Conservation (phyloP, 148 eudicot genomes). For the Gaultheria prostrata region DNA sequence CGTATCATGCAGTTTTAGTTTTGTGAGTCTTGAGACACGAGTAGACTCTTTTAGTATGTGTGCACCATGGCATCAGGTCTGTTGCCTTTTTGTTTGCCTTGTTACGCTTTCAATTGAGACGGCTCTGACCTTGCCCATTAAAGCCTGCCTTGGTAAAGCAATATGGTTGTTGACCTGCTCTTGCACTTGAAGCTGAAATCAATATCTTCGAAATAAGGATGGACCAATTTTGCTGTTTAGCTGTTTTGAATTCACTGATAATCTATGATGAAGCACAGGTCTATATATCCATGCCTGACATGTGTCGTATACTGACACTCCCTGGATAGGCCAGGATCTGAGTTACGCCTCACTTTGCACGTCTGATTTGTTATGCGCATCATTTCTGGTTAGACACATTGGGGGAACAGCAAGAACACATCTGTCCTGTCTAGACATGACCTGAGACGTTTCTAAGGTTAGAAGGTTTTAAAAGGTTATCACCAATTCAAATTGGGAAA, state of each 20-base stretch:
- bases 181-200: constrained; percentile 4
- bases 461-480: not conserved
- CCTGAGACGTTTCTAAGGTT: not conserved
- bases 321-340: not conserved
- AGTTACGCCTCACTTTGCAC: not conserved
- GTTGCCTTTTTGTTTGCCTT: not conserved
- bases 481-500: not conserved
- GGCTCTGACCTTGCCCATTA: not conserved
- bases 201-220: not conserved
- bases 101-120: not conserved
- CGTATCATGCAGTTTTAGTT: not conserved
- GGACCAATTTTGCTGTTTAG: not conserved
- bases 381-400: not conserved
- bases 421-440: not conserved
- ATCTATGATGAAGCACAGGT: too few species aligned
- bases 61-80: not conserved
- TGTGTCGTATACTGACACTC: not conserved
- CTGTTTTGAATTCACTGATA: not conserved
- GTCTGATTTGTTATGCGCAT: not conserved
- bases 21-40: not conserved
- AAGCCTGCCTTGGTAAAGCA: not conserved
- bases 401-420: not conserved
- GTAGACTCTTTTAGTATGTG: not conserved
- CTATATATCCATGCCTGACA: not conserved
- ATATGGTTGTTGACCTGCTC: not conserved